Conservation (phyloP, 257 asterid species). For the Apocynum venetum region DNA sequence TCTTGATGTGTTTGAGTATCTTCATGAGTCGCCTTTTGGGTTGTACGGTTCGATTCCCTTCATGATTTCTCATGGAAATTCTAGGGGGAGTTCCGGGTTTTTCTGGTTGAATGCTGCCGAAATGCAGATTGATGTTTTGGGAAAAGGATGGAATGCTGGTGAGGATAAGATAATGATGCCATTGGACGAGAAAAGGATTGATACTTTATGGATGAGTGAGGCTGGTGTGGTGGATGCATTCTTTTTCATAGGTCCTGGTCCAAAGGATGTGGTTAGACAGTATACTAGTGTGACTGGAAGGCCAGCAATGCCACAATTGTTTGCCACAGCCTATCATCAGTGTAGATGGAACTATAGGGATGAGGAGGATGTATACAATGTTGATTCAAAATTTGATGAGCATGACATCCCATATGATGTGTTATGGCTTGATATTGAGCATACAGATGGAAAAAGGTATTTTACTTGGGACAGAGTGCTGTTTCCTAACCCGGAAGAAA, state of each 20-base stretch:
- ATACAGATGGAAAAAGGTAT: slow-evolving; percentile 89
- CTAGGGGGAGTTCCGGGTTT: slow-evolving; percentile 84
- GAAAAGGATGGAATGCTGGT: slow-evolving; percentile 70
- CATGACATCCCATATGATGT: slow-evolving; percentile 96
- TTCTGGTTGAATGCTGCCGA: slow-evolving; percentile 99
- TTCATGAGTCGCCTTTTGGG: slow-evolving; percentile 88
- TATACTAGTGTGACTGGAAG: slow-evolving; percentile 79
- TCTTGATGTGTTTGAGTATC: slow-evolving; percentile 89
- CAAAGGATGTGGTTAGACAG: slow-evolving; percentile 91
- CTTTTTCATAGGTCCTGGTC: slow-evolving; percentile 88
- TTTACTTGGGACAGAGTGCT: slow-evolving; percentile 86
- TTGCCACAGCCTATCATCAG: slow-evolving; percentile 88
- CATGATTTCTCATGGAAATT: slow-evolving; percentile 85
- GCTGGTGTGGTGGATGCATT: slow-evolving; percentile 92
- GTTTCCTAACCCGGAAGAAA: slow-evolving; percentile 88
- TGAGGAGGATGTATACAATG: slow-evolving; percentile 83
- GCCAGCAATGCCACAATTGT: slow-evolving; percentile 88
- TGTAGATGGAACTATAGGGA: slow-evolving; percentile 99
- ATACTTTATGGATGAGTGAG: slow-evolving; percentile 95
- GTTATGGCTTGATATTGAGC: slow-evolving; percentile 97
- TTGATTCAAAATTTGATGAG: slow-evolving; percentile 87
- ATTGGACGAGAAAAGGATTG: slow-evolving; percentile 68
- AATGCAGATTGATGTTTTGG: slow-evolving; percentile 97
- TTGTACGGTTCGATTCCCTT: slow-evolving; percentile 89
- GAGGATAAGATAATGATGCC: slow-evolving; percentile 54